phyloP scores from a whole-genome alignment of 2,329 filamentous ascomycete species.

The Coniochaeta pulveracea region DNA sequence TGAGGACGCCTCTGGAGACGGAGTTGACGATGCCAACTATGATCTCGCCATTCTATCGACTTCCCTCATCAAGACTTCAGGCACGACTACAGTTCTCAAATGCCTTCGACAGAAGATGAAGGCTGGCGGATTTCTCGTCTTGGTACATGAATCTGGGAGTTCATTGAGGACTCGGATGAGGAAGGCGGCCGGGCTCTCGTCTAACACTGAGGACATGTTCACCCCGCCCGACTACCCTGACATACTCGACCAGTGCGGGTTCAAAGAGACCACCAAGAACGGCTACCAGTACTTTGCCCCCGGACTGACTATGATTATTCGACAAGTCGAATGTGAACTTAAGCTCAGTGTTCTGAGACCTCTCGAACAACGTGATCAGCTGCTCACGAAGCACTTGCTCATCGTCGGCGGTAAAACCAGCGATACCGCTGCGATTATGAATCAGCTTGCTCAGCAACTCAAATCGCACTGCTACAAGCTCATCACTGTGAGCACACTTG shows the following conservation, averaged over 20 bases:
- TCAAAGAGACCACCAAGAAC: conserved; percentile 17
- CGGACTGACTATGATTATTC: conserved; percentile 24
- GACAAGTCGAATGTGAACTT: conserved; percentile 18
- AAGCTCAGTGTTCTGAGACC: conserved; percentile 13
- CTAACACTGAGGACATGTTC: background rate
- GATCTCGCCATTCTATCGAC: conserved; percentile 17
- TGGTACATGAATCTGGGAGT: conserved; percentile 14
- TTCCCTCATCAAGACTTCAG: conserved; percentile 9
- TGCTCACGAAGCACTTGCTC: conserved; percentile 16
- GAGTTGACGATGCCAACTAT: conserved; percentile 7
- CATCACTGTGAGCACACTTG: conserved; percentile 12
- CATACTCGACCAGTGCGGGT: conserved; percentile 20
- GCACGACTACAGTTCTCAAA: conserved; percentile 8
- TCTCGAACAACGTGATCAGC: conserved; percentile 1
- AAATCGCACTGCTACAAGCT: conserved; percentile 10
- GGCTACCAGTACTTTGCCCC: conserved; percentile 19
- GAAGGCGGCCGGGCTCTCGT: conserved; percentile 4
- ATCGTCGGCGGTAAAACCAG: conserved; percentile 18
- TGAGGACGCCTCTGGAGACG: conserved; percentile 6
- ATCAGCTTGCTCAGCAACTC: conserved; percentile 12
- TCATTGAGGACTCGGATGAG: conserved; percentile 12
- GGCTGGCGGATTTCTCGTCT: conserved; percentile 19
- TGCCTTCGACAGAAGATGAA: conserved; percentile 13
- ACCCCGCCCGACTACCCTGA: conserved; percentile 22
- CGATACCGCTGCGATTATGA: conserved; percentile 10